Conservation (phyloP, 805 yeast genomes). For the Millerago galiae region DNA sequence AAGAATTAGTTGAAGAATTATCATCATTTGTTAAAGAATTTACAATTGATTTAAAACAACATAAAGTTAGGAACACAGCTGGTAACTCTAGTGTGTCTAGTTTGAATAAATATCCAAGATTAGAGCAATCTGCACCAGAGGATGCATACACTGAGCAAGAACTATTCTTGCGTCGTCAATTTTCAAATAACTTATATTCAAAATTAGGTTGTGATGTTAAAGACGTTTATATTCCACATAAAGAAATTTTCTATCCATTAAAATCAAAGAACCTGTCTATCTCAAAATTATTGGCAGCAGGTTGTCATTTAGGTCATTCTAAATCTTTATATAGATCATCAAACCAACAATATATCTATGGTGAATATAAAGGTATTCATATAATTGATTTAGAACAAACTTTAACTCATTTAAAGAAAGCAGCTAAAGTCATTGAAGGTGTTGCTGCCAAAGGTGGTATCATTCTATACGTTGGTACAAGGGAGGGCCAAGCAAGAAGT, state of each 20-base stretch:
- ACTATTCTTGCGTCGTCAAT: slow-evolving; percentile 64
- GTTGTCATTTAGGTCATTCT: slow-evolving; percentile 94
- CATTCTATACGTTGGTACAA: slow-evolving; percentile 78
- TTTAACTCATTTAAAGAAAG: slow-evolving; percentile 64
- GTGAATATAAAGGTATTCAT: slow-evolving; percentile 85
- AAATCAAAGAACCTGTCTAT: slow-evolving; percentile 53
- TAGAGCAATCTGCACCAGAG: slow-evolving; percentile 51
- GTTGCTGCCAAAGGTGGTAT: slow-evolving; percentile 82
- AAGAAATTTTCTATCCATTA: slow-evolving; percentile 56
- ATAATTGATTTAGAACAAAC: slow-evolving; percentile 89
- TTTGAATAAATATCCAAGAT: slow-evolving; percentile 44
- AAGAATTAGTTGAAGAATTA: slow-evolving; percentile 16
- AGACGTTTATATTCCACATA: slow-evolving; percentile 64
- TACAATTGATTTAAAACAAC: slow-evolving; percentile 13
- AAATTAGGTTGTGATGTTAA: slow-evolving; percentile 56
- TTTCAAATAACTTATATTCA: slow-evolving; percentile 49
- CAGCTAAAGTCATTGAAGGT: slow-evolving; percentile 78
- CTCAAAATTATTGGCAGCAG: slow-evolving; percentile 76
- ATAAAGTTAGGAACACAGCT: slow-evolving; percentile 9
- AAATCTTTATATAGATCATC: slow-evolving; percentile 69
- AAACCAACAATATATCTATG: slow-evolving; percentile 82
- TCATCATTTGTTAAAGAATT: slow-evolving; percentile 17
- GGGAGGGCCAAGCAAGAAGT: slow-evolving; percentile 67
- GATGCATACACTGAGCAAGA: slow-evolving; percentile 76
- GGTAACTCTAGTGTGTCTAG: slow-evolving; percentile 4